Conservation (phyloP, 208 protist genomes). For the Acanthamoeba castellanii region DNA sequence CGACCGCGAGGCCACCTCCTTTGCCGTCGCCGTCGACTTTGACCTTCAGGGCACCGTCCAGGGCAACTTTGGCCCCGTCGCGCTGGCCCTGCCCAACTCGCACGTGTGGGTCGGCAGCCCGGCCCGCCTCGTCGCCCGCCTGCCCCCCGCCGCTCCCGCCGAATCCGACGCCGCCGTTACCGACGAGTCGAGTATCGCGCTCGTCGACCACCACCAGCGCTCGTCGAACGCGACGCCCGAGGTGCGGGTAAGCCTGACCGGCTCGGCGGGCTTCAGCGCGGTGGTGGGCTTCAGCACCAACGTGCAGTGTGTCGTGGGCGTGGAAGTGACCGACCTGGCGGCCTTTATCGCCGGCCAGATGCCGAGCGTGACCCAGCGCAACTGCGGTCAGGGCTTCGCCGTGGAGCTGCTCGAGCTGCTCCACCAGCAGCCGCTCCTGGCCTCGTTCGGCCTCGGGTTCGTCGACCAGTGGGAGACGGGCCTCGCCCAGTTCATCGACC, state of each 20-base stretch:
- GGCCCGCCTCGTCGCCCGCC: neutral
- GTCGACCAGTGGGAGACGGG: conserved; percentile 22
- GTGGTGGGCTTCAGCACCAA: conserved; percentile 33
- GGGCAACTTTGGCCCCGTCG: conserved; percentile 14
- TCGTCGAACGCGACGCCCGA: neutral
- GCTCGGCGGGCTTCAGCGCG: conserved; percentile 14
- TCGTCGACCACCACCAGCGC: neutral
- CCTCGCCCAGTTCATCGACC: neutral
- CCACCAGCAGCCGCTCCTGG: conserved; percentile 3
- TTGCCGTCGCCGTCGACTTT: neutral
- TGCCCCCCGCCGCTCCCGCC: neutral
- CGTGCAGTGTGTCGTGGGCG: conserved; percentile 10
- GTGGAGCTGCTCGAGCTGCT: neutral
- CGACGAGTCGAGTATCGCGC: neutral
- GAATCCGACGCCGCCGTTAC: neutral
- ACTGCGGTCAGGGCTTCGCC: conserved; percentile 45
- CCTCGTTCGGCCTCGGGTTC: conserved; percentile 11
- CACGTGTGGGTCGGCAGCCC: conserved; percentile 53
- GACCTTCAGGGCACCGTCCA: neutral
- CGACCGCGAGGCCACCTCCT: conserved; percentile 19
- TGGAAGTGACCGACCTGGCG: neutral
- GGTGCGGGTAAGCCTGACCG: neutral
- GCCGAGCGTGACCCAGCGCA: neutral
- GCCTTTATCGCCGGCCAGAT: neutral
- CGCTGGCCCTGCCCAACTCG: neutral